phyloP scores from a whole-genome alignment of 2,329 filamentous ascomycete species.

The Colletotrichum kahawae region DNA sequence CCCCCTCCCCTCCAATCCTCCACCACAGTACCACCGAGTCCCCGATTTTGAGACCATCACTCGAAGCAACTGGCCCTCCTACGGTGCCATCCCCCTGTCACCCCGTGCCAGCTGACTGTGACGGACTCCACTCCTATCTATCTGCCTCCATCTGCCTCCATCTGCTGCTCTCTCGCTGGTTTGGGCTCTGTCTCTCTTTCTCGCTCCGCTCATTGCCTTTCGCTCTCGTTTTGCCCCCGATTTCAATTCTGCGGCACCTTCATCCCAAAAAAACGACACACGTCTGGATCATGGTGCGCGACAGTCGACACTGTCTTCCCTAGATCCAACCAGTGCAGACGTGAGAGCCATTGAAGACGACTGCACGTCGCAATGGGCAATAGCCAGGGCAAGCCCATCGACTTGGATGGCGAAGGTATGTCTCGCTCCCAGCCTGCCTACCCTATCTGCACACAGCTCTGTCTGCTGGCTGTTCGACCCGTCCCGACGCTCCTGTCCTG shows the following conservation, averaged over 20 bases:
- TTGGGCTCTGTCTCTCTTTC: constrained; percentile 12
- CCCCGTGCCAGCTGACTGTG: constrained; percentile 22
- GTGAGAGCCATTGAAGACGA: constrained; percentile 19
- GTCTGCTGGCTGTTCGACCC: neutral
- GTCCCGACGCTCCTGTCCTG: neutral
- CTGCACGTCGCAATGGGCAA: constrained; percentile 75
- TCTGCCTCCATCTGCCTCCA: constrained; percentile 13
- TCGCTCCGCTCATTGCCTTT: constrained; percentile 15
- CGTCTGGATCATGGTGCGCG: constrained; percentile 20
- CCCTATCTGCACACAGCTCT: neutral
- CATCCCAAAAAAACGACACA: neutral
- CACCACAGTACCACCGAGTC: constrained; percentile 9
- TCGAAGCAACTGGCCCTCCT: constrained; percentile 15
- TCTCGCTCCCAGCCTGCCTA: neutral
- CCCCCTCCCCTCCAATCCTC: neutral
- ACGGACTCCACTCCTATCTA: constrained; percentile 22
- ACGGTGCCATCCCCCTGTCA: constrained; percentile 11
- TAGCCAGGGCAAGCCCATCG: constrained; percentile 90
- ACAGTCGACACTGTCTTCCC: constrained; percentile 1
- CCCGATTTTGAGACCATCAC: constrained; percentile 13
- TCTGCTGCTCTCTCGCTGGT: constrained; percentile 1
- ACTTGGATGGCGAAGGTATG: constrained; percentile 91
- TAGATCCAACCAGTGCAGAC: constrained; percentile 22
- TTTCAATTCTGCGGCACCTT: constrained; percentile 1
- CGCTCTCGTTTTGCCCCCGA: constrained; percentile 1